These are phyloP conservation scores for Citrullus amarus DNA, from an alignment of 306 rosid species.

Conservation along the genomic window DNA sequence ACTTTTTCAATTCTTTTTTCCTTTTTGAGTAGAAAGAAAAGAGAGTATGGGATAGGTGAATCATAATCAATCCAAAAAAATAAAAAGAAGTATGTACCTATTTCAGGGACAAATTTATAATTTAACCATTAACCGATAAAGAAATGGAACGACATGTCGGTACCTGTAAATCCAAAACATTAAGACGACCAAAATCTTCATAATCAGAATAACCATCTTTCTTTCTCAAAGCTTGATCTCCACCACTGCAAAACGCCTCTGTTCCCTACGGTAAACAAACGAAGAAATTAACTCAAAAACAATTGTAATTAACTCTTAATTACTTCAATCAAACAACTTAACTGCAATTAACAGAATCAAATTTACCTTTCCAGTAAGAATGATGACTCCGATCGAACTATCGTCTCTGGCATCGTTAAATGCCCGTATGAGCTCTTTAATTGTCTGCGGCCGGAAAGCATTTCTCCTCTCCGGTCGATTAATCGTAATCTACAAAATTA, in stretches of 20 bases:
- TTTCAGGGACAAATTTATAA: no score
- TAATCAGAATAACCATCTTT: slow-evolving; percentile 65
- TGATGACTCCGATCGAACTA: slow-evolving; percentile 58
- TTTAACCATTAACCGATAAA: no score
- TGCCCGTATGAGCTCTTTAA: slow-evolving; percentile 70
- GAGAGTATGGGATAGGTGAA: no score
- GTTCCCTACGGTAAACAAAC: slow-evolving; percentile 41
- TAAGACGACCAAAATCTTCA: slow-evolving; percentile 58
- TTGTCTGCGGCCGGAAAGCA: slow-evolving; percentile 68
- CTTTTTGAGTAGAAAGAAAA: no score
- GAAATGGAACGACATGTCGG: neutral
- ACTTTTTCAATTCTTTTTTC: no score
- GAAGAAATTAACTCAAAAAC: neutral
- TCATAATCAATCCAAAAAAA: no score
- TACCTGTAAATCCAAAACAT: slow-evolving; percentile 88
- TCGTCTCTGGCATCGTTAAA: slow-evolving; percentile 75
- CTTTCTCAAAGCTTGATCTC: slow-evolving; percentile 78
- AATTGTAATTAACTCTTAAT: neutral
- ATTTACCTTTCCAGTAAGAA: slow-evolving; percentile 68
- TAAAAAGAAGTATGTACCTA: no score
- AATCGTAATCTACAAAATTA: slow-evolving; percentile 39
- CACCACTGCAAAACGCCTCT: slow-evolving; percentile 79
- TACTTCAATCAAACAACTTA: neutral
- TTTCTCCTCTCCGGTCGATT: slow-evolving; percentile 75
- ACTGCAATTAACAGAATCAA: neutral